Evolutionary conservation across 2,329 filamentous ascomycete genomes (phyloP).

Genomic region (Stagonosporopsis rhizophila): DNA sequence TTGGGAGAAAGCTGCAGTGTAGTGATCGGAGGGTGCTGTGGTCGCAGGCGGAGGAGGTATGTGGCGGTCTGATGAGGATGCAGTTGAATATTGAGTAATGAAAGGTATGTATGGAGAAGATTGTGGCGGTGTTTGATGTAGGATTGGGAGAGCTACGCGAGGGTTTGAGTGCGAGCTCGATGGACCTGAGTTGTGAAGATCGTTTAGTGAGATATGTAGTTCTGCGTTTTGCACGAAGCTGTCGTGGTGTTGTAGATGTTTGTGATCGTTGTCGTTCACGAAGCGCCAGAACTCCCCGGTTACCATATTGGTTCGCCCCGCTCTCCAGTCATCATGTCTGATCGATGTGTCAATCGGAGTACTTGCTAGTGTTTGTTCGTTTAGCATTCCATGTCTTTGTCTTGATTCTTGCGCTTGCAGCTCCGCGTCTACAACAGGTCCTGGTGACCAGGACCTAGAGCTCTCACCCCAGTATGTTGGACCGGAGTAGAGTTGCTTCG

Average conservation of each 20-base stretch:
- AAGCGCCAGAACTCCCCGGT: background rate
- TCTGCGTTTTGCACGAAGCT: background rate
- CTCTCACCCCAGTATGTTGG: background rate
- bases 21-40: background rate
- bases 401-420: background rate
- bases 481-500: background rate
- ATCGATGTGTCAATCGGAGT: background rate
- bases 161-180: background rate
- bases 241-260: too few species aligned
- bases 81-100: background rate
- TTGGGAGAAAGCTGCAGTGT: background rate
- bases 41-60: background rate
- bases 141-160: background rate
- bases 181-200: background rate
- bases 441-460: background rate
- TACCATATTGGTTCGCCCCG: background rate
- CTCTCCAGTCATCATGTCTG: background rate
- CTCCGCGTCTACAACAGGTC: too few species aligned
- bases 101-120: background rate
- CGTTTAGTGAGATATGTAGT: background rate
- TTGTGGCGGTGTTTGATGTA: background rate
- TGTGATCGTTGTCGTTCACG: background rate
- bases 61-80: too few species aligned
- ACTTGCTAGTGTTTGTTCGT: background rate
- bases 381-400: background rate